Evolutionary conservation across 1,284 basidiomycete species (phyloP), one percentile per base, ranked within the genome.

Genomic region (Naganishia cerealis): DNA sequence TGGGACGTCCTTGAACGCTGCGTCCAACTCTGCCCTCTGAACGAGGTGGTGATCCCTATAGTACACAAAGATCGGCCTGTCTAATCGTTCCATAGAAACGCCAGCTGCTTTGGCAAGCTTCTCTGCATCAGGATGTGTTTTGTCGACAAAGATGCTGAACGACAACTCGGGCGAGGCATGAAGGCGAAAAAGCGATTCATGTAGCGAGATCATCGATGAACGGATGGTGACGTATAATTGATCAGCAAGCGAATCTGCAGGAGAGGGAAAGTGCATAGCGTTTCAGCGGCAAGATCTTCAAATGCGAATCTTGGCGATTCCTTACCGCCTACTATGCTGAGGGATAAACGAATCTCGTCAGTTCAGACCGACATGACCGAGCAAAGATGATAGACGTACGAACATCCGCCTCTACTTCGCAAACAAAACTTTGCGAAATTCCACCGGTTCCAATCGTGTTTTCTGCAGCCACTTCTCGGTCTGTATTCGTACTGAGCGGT

Each of bases 11-110:
- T 12, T n/a, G 50, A 67, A 53, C 38, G 57, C 57, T 18, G 52
- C 36, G 26, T 67, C 66, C 24, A 67, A 10, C 12, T 67, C 66
- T 9, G 24, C 29, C 2, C 66, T 29, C 15, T 52, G 36, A 15
- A 68, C 39, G 36, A 68, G 42, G 12, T 68, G 67, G 36, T 68
- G 58, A 10, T 68, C 58, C 43, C 67, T 53, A 29, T 58, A 57
- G 46, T 52, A 68, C 6, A 21, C 24, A 38, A 65, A 62, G 10
- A 68, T 21, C 6, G 67, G 67, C 12, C 33, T 26, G 13, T 54
- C 62, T 12, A 53, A 15, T 33, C 67, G 40, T 16, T 16, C 18
- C 33, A 50, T 16, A 3, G 40, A 24, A 7, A 68, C 67, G 16
- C 67, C 61, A n/a, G 67, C 67, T 15, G 61, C 40, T 26, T 26